Evolutionary conservation across 257 asterid genomes (phyloP), one percentile per base, ranked within the genome.

Genomic region (Penstemon eatonii): DNA sequence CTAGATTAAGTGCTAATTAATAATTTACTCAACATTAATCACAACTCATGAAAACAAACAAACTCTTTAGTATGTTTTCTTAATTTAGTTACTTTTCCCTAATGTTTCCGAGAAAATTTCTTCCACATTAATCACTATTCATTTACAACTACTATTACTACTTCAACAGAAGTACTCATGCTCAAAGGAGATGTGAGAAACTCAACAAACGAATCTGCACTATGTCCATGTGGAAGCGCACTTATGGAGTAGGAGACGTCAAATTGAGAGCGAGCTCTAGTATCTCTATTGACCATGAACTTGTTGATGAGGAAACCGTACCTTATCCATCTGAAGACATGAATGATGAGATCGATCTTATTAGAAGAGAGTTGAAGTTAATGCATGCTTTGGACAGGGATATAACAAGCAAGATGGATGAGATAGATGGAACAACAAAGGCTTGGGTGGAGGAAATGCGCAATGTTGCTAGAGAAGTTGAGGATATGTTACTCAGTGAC

Each of bases 341-440:
- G n/a, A 10, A 12, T 15, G 13, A 25, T 6, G 13, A 9, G 12
- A 8, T 56, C 25, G 65, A 68, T 13, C 42, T 61, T 12, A 8
- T 68, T 12, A 44, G 55, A 68, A 44, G 65, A 68, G 65, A 68
- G 25, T 3, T 56, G 39, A 68, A 68, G 43, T 41, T 68, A n/a
- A 57, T 56, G 65, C 52, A 56, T 19, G 73, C 73, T 56, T 44
- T 57, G 58, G 49, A 45, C 5, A n/a, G 15, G 8, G 37, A 15
- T 33, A 43, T 44, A 25, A 25, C 33, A 4, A n/a, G n/a, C 11
- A 12, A 15, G 55, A 63, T 44, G 42, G 54, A 43, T 45, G 40
- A 9, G 50, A 33, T 63, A 5, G 67, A 63, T 63, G 56, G 8
- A 7, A 45, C 51, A 13, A 15, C 53, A 7, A 10, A 45, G 13